Evolutionary conservation across 23 red algal species (phyloP).

Genomic region (Pyropia yezoensis): DNA sequence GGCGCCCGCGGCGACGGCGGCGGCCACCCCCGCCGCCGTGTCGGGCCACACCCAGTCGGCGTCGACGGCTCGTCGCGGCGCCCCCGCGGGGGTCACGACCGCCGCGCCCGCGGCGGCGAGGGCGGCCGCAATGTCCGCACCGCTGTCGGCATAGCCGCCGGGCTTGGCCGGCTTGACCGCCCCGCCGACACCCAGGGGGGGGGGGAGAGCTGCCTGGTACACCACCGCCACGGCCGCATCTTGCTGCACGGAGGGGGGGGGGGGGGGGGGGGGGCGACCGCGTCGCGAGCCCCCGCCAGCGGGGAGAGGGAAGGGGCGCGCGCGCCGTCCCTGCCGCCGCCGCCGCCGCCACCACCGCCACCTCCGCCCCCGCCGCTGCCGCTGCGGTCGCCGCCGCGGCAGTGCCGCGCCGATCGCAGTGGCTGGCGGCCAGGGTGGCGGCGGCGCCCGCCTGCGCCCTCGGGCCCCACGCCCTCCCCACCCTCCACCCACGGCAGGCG

Average conservation of each 20-base stretch:
- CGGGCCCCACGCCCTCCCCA: too few relatives aligned
- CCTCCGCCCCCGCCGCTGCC: too few relatives aligned
- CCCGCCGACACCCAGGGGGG: not conserved
- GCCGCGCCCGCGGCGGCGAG: not conserved
- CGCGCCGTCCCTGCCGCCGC: too few relatives aligned
- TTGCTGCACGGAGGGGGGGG: not conserved
- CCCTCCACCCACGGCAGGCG: too few relatives aligned
- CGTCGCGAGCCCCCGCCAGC: too few relatives aligned
- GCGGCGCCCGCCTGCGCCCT: too few relatives aligned
- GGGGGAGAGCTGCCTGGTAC: not conserved
- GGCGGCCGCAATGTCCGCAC: slow-evolving; percentile 2
- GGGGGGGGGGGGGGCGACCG: not conserved
- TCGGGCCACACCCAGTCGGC: slow-evolving; percentile 8
- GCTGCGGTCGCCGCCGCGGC: too few relatives aligned
- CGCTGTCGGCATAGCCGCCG: slow-evolving; percentile 10
- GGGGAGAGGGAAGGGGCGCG: too few relatives aligned
- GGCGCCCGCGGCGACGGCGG: slow-evolving; percentile 4
- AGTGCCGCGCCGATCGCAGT: too few relatives aligned
- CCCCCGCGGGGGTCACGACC: not conserved
- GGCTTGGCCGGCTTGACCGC: slow-evolving; percentile 1
- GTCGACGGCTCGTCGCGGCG: not conserved
- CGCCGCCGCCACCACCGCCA: too few relatives aligned
- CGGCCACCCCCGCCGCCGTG: not conserved
- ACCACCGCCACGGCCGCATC: slow-evolving; percentile 6
- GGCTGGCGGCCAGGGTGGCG: too few relatives aligned